phyloP scores from a whole-genome alignment of 2,329 filamentous ascomycete genomes.

The Penicillium sclerotigenum region DNA sequence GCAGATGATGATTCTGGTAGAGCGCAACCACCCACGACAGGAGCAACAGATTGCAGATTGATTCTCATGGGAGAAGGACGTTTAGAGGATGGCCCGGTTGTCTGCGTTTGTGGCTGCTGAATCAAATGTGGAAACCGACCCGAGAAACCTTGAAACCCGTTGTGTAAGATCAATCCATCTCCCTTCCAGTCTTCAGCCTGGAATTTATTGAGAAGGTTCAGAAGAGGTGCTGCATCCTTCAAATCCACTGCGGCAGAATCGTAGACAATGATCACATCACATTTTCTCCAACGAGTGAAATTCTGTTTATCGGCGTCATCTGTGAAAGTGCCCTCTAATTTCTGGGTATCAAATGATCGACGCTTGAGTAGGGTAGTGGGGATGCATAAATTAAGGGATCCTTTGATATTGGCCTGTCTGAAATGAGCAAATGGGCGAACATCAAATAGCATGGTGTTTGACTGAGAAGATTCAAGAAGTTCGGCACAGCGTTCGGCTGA shows the following conservation, averaged over 20 bases:
- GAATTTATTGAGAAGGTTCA: constrained; percentile 94
- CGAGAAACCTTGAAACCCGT: constrained; percentile 76
- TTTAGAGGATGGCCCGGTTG: constrained; percentile 38
- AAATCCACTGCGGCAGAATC: constrained; percentile 72
- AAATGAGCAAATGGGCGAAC: constrained; percentile 84
- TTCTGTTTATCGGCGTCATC: constrained; percentile 64
- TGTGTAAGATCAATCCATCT: constrained; percentile 69
- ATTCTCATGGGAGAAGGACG: constrained; percentile 53
- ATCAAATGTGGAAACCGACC: constrained; percentile 58
- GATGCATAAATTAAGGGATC: constrained; percentile 89
- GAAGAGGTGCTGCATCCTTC: constrained; percentile 74
- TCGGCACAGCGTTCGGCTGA: constrained; percentile 54
- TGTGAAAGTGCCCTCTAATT: constrained; percentile 82
- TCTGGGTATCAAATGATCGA: constrained; percentile 83
- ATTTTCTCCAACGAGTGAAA: constrained; percentile 73
- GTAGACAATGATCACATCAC: constrained; percentile 79
- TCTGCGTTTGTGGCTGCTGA: constrained; percentile 23
- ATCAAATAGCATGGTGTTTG: constrained; percentile 70
- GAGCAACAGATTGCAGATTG: constrained; percentile 57
- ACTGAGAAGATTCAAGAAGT: constrained; percentile 52
- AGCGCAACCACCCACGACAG: constrained; percentile 84
- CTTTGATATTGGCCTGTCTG: constrained; percentile 67
- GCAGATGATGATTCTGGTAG: constrained; percentile 66
- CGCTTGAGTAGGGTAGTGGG: constrained; percentile 91
- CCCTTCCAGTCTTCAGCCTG: constrained; percentile 77